A percentile compares a stretch with the other conserved stretches of the same genome.
Evolutionary conservation across 352 stramenopile genomes (phyloP).

Genomic region (Phytophthora brassicae): DNA sequence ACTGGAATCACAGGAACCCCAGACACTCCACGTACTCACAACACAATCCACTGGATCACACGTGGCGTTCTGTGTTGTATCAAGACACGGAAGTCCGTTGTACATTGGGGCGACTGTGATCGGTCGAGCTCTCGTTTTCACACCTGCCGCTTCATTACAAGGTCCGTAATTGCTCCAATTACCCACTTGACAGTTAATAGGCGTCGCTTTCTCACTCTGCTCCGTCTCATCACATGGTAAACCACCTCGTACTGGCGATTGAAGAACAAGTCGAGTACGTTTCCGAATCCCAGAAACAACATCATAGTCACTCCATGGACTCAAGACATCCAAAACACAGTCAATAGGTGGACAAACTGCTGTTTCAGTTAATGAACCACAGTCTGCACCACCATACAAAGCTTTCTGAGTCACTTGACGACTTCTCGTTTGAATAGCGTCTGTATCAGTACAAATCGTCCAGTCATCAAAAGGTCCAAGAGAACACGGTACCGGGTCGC

Average conservation of each 20-base stretch:
- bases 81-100: constrained; percentile 42
- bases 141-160: constrained; percentile 35
- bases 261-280: constrained; percentile 29
- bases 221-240: constrained; percentile 34
- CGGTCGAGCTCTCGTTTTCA: constrained; percentile 38
- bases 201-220: constrained; percentile 36
- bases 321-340: constrained; percentile 47
- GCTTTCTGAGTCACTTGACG: constrained; percentile 34
- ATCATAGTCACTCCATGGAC: constrained; percentile 45
- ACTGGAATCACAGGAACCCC: constrained; percentile 31
- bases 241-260: constrained; percentile 44
- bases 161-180: constrained; percentile 48
- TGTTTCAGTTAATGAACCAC: constrained; percentile 26
- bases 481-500: constrained; percentile 48
- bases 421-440: constrained; percentile 31
- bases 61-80: constrained; percentile 31
- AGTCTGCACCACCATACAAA: constrained; percentile 43
- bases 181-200: constrained; percentile 53
- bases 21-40: constrained; percentile 46
- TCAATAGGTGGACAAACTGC: constrained; percentile 42
- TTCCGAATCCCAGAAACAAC: constrained; percentile 35
- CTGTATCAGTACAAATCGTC: constrained; percentile 47
- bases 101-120: constrained; percentile 43
- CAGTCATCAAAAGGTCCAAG: constrained; percentile 52
- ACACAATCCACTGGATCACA: constrained; percentile 65